Evolutionary conservation across 805 yeast species (phyloP), one percentile per base, ranked within the genome.

Genomic region (Kodamaea fukazawae): DNA sequence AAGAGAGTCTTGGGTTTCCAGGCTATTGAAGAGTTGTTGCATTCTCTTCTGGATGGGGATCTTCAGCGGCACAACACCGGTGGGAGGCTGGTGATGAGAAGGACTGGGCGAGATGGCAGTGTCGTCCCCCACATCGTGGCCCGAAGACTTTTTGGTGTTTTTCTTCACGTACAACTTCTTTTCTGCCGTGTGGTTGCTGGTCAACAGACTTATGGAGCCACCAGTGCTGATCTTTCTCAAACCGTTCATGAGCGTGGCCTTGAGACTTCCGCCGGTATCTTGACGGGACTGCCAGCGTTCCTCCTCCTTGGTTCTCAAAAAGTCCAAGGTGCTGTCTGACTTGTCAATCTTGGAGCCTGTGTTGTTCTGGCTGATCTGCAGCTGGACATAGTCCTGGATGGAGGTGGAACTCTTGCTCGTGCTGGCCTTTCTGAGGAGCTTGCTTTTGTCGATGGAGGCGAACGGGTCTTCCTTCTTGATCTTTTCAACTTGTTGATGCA

Each of bases 31-130:
- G 29, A 77, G 61, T 48, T 68, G 69, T 33, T 72, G 74, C 57
- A 80, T 78, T 48, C 85, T 67, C 41, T 74, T 62, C 49, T 79
- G 83, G 32, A 81, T 79, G 1, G 72, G 63, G 12, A 57, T 39
- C 31, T 61, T 61, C 43, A 53, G 53, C 3, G 44, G 41, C 10
- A 25, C 31, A 26, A 34, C 37, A 13, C 35, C 35, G 4, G 35
- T 32, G 27, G 35, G 35, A n/a, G 35, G 35, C 7, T 26, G 20
- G 17, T 32, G 26, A 20, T 20, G 23, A 6, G 23, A 20, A 20
- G 23, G 8, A 20, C 5, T 20, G 5, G 23, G 23, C 5, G 23
- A 20, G 5, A 20, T 20, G 8, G 8, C 23, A 20, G n/a, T n/a
- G n/a, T 20, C 7, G 23, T 34, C 36, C 9, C 10, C 4, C 10